Conservation (phyloP, 2,329 filamentous ascomycete genomes). For the Arthrocladium fulminans region DNA sequence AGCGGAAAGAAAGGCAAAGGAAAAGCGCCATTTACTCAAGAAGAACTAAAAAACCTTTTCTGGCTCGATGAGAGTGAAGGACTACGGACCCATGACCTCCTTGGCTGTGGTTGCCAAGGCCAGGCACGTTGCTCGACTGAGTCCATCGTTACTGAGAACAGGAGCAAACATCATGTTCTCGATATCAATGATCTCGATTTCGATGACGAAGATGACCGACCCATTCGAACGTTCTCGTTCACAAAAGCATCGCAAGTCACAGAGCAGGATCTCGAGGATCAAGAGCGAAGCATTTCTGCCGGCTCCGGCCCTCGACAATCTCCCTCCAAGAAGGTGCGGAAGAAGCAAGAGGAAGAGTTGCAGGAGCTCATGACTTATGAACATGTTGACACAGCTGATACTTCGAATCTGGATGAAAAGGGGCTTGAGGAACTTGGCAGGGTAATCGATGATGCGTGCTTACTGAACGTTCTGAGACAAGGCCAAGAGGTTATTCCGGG, state of each 20-base stretch:
- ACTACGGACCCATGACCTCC: constrained; percentile 60
- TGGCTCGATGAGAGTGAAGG: constrained; percentile 50
- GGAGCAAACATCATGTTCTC: neutral
- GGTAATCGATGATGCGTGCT: constrained; percentile 17
- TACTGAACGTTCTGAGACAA: constrained; percentile 18
- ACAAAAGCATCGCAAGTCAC: constrained; percentile 8
- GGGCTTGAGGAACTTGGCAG: constrained; percentile 6
- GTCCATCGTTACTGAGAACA: neutral
- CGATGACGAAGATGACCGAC: constrained; percentile 3
- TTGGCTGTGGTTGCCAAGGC: constrained; percentile 55
- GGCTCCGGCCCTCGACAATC: constrained; percentile 9
- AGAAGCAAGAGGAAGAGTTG: constrained; percentile 32
- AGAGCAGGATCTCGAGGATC: constrained; percentile 7
- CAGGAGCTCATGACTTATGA: constrained; percentile 36
- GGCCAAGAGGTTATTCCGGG: constrained; percentile 15
- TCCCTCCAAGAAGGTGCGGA: constrained; percentile 19
- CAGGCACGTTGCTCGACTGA: constrained; percentile 30
- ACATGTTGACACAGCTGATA: constrained; percentile 33
- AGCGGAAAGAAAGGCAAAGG: constrained; percentile 5
- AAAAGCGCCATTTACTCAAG: constrained; percentile 51
- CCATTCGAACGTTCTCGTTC: constrained; percentile 14
- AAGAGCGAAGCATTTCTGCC: constrained; percentile 1
- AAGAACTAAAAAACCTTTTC: constrained; percentile 60
- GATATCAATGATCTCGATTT: constrained; percentile 3
- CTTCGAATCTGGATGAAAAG: constrained; percentile 15